These are phyloP conservation scores for Trichoderma endophyticum DNA, from an alignment of 2,329 filamentous ascomycete genomes.

Conservation along the genomic window DNA sequence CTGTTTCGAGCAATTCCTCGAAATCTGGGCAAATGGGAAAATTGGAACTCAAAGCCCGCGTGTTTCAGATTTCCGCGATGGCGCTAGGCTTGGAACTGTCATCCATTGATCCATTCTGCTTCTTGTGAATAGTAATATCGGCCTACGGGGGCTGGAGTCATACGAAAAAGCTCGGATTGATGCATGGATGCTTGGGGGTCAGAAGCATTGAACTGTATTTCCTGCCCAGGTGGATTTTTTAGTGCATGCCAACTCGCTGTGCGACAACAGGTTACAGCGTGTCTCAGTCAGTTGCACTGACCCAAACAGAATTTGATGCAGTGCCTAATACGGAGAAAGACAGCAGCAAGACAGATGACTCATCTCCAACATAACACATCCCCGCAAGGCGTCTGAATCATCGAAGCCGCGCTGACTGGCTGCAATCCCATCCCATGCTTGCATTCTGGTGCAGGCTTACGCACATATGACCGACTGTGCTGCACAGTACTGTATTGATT, in stretches of 20 bases:
- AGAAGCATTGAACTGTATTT: background rate
- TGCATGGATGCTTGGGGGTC: background rate
- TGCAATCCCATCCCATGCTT: background rate
- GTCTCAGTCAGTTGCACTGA: background rate
- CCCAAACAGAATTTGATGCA: background rate
- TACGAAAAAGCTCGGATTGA: background rate
- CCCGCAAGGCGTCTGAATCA: constrained; percentile 13
- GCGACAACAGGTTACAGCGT: background rate
- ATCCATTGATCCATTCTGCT: background rate
- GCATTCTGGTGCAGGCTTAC: background rate
- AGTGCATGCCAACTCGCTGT: background rate
- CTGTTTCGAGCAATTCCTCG: background rate
- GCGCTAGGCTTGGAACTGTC: constrained; percentile 8
- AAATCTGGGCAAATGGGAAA: background rate
- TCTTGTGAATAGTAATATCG: background rate
- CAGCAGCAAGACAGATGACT: background rate
- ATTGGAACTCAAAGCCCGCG: constrained; percentile 6
- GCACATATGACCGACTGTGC: background rate
- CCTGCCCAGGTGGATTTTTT: background rate
- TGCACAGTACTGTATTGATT: background rate
- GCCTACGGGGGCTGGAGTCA: background rate
- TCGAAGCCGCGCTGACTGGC: constrained; percentile 11
- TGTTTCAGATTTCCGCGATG: constrained; percentile 16
- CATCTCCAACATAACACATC: background rate
- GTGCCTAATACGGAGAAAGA: background rate